These are phyloP conservation scores for Teratosphaeria zuluensis DNA, from an alignment of 2,329 filamentous ascomycete species.

Conservation along the genomic window DNA sequence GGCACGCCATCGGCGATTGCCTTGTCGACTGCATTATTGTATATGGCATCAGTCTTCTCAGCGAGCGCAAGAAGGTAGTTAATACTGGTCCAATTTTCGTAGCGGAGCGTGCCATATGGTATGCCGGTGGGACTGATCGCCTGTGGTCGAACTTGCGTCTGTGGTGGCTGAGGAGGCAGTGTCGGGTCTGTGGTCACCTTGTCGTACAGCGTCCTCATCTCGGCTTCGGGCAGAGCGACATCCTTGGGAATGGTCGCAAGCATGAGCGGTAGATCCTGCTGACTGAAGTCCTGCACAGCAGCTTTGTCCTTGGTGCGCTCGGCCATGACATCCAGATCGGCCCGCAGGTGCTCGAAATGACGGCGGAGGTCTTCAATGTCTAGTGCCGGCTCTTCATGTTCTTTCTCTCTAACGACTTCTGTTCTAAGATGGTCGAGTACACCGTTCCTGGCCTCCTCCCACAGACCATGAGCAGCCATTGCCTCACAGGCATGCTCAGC, in stretches of 20 bases:
- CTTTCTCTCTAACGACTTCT: not conserved
- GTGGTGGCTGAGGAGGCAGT: not conserved
- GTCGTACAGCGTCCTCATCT: constrained; percentile 34
- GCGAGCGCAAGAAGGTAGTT: constrained; percentile 34
- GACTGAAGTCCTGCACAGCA: constrained; percentile 25
- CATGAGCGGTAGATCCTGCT: constrained; percentile 28
- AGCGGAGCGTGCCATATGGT: constrained; percentile 36
- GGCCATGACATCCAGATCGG: constrained; percentile 17
- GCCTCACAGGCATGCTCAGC: constrained; percentile 12
- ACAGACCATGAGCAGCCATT: not conserved
- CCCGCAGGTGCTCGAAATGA: constrained; percentile 11
- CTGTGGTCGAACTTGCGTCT: not conserved
- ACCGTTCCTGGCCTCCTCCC: constrained; percentile 5
- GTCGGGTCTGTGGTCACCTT: constrained; percentile 25
- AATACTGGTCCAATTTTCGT: constrained; percentile 40
- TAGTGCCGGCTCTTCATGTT: not conserved
- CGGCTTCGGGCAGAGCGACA: constrained; percentile 13
- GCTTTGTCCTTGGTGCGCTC: constrained; percentile 9
- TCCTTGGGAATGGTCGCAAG: constrained; percentile 16
- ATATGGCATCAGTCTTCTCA: constrained; percentile 18
- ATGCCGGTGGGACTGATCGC: constrained; percentile 18
- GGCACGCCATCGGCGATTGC: constrained; percentile 15
- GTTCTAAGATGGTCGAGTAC: constrained; percentile 2
- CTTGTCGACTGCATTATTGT: constrained; percentile 17
- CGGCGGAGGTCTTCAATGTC: constrained; percentile 3